A percentile compares a stretch with the other conserved stretches of the same genome.
These are phyloP conservation scores for Trichocomaceae sp. DNA, from an alignment of 2,329 filamentous ascomycete genomes.

Conservation along the genomic window DNA sequence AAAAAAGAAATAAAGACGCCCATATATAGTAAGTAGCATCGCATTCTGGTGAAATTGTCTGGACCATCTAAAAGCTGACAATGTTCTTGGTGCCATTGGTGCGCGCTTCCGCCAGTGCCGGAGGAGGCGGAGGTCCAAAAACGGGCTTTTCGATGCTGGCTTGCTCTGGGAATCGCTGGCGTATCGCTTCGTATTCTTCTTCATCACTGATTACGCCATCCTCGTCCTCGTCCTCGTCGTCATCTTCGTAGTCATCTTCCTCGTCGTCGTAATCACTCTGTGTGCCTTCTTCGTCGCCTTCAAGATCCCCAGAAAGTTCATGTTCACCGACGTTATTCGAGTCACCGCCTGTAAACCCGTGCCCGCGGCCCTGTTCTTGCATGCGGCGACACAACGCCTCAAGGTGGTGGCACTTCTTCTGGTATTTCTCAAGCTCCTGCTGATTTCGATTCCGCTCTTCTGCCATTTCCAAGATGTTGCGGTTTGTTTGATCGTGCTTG, in stretches of 20 bases:
- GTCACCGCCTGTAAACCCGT: conserved; percentile 53
- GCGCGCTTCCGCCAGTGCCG: conserved; percentile 42
- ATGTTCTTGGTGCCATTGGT: conserved; percentile 39
- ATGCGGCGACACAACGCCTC: conserved; percentile 93
- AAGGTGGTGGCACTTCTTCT: conserved; percentile 81
- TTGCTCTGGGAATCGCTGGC: conserved; percentile 21
- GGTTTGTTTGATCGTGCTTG: conserved; percentile 87
- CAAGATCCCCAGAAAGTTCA: conserved; percentile 41
- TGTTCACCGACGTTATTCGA: conserved; percentile 18
- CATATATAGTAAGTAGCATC: not conserved
- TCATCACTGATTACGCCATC: conserved; percentile 54
- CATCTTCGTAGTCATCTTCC: conserved; percentile 55
- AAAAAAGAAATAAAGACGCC: not conserved
- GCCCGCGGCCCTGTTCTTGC: conserved; percentile 85
- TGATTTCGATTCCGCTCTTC: conserved; percentile 77
- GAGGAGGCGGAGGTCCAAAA: conserved; percentile 47
- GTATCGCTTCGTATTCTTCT: conserved; percentile 44
- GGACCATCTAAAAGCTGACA: conserved; percentile 27
- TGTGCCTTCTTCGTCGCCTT: conserved; percentile 45
- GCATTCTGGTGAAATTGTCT: not conserved
- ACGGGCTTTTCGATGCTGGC: conserved; percentile 35
- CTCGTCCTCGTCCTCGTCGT: conserved; percentile 58
- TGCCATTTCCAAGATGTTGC: conserved; percentile 95
- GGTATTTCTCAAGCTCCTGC: conserved; percentile 69
- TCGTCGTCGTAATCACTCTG: conserved; percentile 50